Base-by-base conservation (phyloP, 441 rosid genomes). In the Euphorbia celastroides region DNA sequence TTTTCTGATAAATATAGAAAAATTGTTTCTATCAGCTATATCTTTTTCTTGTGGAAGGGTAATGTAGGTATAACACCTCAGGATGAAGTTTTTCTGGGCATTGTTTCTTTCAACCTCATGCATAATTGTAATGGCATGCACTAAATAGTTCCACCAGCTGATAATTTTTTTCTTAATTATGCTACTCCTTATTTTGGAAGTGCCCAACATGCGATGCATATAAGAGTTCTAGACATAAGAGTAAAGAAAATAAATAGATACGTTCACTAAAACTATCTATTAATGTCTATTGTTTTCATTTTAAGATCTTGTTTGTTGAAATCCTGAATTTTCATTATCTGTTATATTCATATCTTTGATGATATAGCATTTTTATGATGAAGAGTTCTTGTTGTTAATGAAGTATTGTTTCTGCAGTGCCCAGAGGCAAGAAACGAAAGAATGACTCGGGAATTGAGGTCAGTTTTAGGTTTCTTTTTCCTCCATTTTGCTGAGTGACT, bases 361-460 rank as follows among this genome's bases (percentile, higher is more conserved):
- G 23, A 57, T 55, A 55, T 28, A 42, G 31, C 50, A 57, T 62
- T 28, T 19, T 31, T 5, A 26, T 23, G 27, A 46, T 11, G 26
- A 31, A 50, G 60, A 26, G 20, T 55, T 50, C 52, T 62, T 32
- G 17, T 58, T 65, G n/a, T 51, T 60, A 31, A 62, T 60, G 54
- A 55, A 64, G 34, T 58, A 55, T 64, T 48, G 38, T 27, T 77
- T 57, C 79, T 83, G 82, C 91, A 92, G 97, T 68, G 65, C 62
- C 84, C 12, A 89, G 82, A 78, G 96, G 92, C 69, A 89, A 86
- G 86, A 94, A 88, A 83, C 89, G 98, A 70, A 94, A 89, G 84
- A 75, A 69, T 68, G 97, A 92, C 52, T 80, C 92, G n/a, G 84
- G 84, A 52, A 70, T 77, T 74, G 97, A 94, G 98, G 99, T 94